These are phyloP conservation scores for Centaurea solstitialis DNA, from an alignment of 129 eudicot genomes.

Conservation along the genomic window DNA sequence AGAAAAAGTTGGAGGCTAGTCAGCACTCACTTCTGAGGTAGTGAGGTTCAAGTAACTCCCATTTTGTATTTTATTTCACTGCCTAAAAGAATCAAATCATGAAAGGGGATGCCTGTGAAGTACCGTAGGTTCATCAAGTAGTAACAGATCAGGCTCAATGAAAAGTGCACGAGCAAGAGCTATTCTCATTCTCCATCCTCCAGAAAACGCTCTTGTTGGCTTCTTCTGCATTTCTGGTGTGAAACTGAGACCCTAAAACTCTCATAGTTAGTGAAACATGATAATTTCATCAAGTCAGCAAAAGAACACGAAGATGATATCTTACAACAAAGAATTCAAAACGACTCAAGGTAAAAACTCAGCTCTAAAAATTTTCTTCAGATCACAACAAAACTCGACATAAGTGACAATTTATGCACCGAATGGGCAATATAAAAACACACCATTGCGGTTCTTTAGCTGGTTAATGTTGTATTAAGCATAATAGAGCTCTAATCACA, in stretches of 20 bases:
- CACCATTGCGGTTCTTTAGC: conserved; percentile 4
- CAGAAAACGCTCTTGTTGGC: conserved; percentile 90
- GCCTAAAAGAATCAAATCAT: not conserved
- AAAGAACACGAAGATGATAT: not conserved
- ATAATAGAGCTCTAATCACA: not conserved
- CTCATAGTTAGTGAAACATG: conserved; percentile 22
- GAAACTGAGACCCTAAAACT: conserved; percentile 91
- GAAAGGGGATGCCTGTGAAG: conserved; percentile 5
- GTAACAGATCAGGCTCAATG: conserved; percentile 88
- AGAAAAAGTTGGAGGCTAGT: not conserved
- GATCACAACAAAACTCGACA: not conserved
- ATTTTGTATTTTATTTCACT: not conserved
- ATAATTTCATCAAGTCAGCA: conserved; percentile 2
- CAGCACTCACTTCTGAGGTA: conserved; percentile 4
- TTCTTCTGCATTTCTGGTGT: conserved; percentile 87
- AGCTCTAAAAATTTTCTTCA: not conserved
- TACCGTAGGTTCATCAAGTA: conserved; percentile 99
- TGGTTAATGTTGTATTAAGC: not conserved
- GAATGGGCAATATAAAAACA: not conserved
- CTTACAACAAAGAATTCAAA: not conserved
- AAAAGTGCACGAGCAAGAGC: conserved; percentile 99
- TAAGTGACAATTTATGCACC: not conserved
- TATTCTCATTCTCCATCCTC: conserved; percentile 99
- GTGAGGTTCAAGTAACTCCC: not conserved
- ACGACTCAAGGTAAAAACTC: not conserved